These are phyloP conservation scores for Trifolium fragiferum DNA, from an alignment of 306 rosid genomes.

Conservation along the genomic window DNA sequence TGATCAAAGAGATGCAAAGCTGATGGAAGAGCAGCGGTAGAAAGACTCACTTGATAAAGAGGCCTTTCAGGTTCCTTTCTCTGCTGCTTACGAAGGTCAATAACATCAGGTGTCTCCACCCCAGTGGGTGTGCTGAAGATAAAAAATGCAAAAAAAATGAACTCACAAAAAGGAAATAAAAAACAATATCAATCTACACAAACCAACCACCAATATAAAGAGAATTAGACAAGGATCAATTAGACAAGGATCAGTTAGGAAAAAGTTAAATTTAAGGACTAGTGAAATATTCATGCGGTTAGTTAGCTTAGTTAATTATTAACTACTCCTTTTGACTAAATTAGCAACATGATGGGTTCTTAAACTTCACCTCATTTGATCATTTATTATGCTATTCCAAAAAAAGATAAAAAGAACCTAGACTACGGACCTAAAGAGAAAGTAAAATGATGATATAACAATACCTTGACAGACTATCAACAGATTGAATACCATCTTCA, in stretches of 20 bases:
- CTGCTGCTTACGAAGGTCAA: conserved; percentile 97
- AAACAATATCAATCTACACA: not conserved
- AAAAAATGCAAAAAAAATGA: conserved; percentile 28
- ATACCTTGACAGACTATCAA: conserved; percentile 91
- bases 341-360: conserved; percentile 2
- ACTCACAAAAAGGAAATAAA: not conserved
- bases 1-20: conserved; percentile 10
- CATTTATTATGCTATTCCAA: not conserved
- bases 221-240: not conserved
- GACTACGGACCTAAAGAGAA: not conserved
- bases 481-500: conserved; percentile 88
- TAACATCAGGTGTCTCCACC: conserved; percentile 94
- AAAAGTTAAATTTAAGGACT: conserved; percentile 13
- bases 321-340: conserved; percentile 11
- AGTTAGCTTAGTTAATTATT: conserved; percentile 20
- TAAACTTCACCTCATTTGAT: not conserved
- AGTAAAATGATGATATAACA: not conserved
- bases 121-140: conserved; percentile 89
- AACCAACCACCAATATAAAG: conserved; percentile 4
- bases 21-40: conserved; percentile 8
- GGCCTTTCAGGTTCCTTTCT: conserved; percentile 96
- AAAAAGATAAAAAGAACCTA: not conserved
- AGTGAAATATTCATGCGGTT: not conserved
- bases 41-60: conserved; percentile 71
- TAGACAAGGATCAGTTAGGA: not conserved